Evolutionary conservation across 495 filamentous ascomycete genomes (phyloP).

Genomic region (Achaetomiella virescens): DNA sequence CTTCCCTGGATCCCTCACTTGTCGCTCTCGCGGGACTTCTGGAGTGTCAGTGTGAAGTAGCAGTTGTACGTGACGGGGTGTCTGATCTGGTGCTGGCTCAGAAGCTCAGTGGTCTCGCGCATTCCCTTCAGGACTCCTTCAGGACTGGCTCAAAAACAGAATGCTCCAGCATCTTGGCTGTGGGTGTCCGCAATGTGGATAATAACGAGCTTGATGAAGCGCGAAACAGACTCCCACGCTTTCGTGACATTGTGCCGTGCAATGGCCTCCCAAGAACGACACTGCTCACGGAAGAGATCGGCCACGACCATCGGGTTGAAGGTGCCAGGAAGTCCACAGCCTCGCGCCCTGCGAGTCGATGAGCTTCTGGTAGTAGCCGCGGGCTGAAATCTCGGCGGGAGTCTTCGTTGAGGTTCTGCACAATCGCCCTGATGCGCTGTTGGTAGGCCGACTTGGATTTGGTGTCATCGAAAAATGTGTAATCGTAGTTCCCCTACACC

Average conservation of each 20-base stretch:
- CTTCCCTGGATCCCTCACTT: too few relatives aligned
- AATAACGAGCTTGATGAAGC: too few relatives aligned
- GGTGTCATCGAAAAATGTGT: constrained; percentile 49
- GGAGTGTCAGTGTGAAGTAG: too few relatives aligned
- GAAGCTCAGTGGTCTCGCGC: too few relatives aligned
- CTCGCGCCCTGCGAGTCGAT: constrained; percentile 18
- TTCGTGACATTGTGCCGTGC: too few relatives aligned
- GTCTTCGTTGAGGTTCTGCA: constrained; percentile 51
- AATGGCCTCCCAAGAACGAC: constrained; percentile 32
- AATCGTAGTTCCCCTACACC: constrained; percentile 50
- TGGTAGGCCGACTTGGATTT: constrained; percentile 31
- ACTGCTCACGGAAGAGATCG: constrained; percentile 46
- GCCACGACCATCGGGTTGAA: constrained; percentile 43
- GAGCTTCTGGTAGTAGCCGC: constrained; percentile 43
- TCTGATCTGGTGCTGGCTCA: too few relatives aligned
- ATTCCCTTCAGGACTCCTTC: too few relatives aligned
- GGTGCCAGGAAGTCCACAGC: constrained; percentile 41
- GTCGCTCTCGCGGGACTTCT: too few relatives aligned
- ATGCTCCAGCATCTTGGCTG: too few relatives aligned
- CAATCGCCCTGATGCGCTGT: constrained; percentile 54
- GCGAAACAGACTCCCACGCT: not conserved
- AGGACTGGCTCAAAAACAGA: too few relatives aligned
- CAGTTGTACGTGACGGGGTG: too few relatives aligned
- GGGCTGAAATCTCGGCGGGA: constrained; percentile 38
- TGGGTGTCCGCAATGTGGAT: too few relatives aligned